These are phyloP conservation scores for Coemansia sp. DNA, from an alignment of 192 early-diverging fungal genomes.

Conservation along the genomic window DNA sequence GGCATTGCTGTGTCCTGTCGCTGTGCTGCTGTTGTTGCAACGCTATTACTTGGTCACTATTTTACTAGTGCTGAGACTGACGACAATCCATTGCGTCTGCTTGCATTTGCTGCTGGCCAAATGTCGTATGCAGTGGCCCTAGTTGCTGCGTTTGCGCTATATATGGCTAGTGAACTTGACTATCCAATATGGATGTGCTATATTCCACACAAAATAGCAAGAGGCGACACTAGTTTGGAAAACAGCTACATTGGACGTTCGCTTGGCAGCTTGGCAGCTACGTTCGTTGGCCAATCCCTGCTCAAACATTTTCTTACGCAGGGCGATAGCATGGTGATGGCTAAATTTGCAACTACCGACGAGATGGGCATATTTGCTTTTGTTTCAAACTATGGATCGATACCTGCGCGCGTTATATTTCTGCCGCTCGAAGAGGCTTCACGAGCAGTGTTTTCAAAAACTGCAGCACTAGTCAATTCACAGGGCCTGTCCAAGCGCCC, in stretches of 20 bases:
- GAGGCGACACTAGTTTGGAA: background rate
- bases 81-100: constrained; percentile 58
- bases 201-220: constrained; percentile 12
- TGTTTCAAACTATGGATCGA: constrained; percentile 87
- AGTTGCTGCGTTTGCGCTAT: constrained; percentile 60
- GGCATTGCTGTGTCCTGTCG: constrained; percentile 73
- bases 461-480: constrained; percentile 14
- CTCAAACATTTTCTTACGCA: constrained; percentile 94
- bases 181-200: constrained; percentile 44
- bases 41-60: constrained; percentile 57
- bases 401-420: constrained; percentile 87
- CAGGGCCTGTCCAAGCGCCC: background rate
- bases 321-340: constrained; percentile 93
- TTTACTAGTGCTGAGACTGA: constrained; percentile 9
- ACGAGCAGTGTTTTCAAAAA: constrained; percentile 79
- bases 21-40: constrained; percentile 67
- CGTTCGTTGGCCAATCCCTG: constrained; percentile 80
- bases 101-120: constrained; percentile 81
- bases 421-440: constrained; percentile 91
- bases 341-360: constrained; percentile 53
- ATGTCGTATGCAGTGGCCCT: constrained; percentile 67
- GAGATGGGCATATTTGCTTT: constrained; percentile 83
- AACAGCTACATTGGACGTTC: constrained; percentile 59
- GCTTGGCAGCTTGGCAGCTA: constrained; percentile 66
- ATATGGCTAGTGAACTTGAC: constrained; percentile 47